Base-by-base conservation (phyloP, 2,329 filamentous ascomycete species). In the Ceratocystis variospora region DNA sequence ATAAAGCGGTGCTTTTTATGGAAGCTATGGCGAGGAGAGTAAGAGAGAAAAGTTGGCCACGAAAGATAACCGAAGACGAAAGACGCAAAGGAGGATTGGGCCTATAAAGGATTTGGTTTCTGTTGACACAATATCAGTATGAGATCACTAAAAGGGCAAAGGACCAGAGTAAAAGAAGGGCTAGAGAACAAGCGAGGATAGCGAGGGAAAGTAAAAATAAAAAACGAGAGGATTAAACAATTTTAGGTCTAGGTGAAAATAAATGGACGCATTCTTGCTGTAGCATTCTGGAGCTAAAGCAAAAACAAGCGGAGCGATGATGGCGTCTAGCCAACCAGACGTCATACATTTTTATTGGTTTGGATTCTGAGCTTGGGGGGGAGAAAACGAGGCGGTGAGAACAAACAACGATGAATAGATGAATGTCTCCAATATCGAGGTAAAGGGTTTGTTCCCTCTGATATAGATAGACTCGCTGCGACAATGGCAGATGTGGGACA, bases 41-140 rank as follows among this genome's bases (percentile, higher is more conserved):
- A 59, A 59, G 53, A 1, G n/a, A 48, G 46, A 53, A 62, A 15
- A 28, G 46, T 48, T 31, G 19, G 46, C 48, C 37, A 46, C 5
- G 57, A 37, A 66, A 33, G 44, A 63, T 31, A 68, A 45, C 46
- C 59, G 55, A 61, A 64, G 53, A 45, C 45, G 48, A 25, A 6
- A 48, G 45, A 48, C 17, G 8, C 22, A 45, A 62, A 12, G 8
- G 50, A 55, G 25, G 28, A 25, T 25, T 25, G 22, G 50, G 50
- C 10, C 28, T 55, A 55, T 55, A 31, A 55, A 25, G 50, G 25
- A 25, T 55, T 48, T 3, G 37, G 37, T n/a, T 61, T 44, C 31
- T 33, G 28, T 63, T 28, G 25, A 28, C 62, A 37, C 44, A 63
- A 45, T n/a, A 37, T 53, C 25, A 50, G 59, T 46, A 45, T n/a